Percentiles rank a stretch among this genome's conserved stretches.
Conservation (phyloP, 2,329 filamentous ascomycete genomes). For the Fusarium siculi region DNA sequence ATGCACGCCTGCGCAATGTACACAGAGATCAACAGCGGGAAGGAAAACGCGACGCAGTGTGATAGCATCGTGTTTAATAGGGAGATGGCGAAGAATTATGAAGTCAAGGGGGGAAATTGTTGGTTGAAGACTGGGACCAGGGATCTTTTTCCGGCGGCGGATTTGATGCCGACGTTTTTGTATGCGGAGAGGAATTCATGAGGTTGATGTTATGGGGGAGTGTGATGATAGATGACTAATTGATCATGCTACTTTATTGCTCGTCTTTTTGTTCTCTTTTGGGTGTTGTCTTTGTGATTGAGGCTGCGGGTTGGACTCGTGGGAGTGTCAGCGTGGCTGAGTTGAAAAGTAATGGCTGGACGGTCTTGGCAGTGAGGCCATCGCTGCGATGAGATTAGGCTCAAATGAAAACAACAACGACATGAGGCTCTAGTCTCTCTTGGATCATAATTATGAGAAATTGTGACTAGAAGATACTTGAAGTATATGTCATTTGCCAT, state of each 20-base stretch:
- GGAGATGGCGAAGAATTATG: background rate
- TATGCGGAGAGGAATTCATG: slow-evolving; percentile 1
- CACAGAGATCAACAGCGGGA: background rate
- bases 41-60: background rate
- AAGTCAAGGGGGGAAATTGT: background rate
- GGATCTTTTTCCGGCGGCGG: background rate
- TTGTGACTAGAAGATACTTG: too few species aligned
- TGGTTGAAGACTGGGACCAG: slow-evolving; percentile 7
- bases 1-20: slow-evolving; percentile 14
- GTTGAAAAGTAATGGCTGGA: background rate
- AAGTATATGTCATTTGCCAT: background rate
- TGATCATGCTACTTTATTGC: accelerated
- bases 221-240: too few species aligned
- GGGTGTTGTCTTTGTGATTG: background rate
- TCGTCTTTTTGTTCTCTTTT: too few species aligned
- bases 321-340: background rate
- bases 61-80: slow-evolving; percentile 4
- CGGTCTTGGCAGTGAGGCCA: background rate
- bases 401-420: accelerated
- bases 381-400: background rate
- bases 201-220: background rate
- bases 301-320: background rate
- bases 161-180: slow-evolving; percentile 1
- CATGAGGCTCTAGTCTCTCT: too few species aligned
- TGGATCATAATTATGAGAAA: too few species aligned